Evolutionary conservation across 1,139 yeast species (phyloP).

Genomic region (Arxiozyma slooffiae): DNA sequence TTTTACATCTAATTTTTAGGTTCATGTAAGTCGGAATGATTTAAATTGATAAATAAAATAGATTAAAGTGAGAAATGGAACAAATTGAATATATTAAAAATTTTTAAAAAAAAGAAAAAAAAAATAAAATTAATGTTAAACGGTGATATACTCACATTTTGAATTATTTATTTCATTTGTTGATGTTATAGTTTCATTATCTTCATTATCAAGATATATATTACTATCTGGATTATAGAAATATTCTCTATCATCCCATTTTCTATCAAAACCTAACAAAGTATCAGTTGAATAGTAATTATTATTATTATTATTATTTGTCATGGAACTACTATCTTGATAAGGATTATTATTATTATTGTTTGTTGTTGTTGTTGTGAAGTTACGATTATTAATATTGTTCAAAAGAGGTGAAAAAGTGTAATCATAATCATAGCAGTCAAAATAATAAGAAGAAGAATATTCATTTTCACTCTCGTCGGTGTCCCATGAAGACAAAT

Average conservation of each 20-base stretch:
- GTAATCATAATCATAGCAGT: not conserved
- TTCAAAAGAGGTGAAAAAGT: not conserved
- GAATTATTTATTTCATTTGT: not conserved
- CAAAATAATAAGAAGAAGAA: not conserved
- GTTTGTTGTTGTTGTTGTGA: not conserved
- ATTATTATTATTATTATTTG: not conserved
- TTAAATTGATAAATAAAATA: no score
- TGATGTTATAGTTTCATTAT: not conserved
- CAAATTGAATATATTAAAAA: no score
- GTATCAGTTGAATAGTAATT: constrained; percentile 1
- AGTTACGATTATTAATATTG: not conserved
- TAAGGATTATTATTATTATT: no score
- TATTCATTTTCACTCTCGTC: not conserved
- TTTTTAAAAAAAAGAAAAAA: no score
- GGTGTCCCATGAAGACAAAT: constrained; percentile 46
- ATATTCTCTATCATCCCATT: not conserved
- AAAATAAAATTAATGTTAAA: no score
- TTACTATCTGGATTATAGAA: not conserved
- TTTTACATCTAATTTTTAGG: no score
- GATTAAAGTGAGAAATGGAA: no score
- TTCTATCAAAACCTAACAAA: not conserved
- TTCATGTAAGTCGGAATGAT: no score
- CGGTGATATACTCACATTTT: no score
- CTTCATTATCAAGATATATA: not conserved
- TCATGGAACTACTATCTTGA: no score